Percentiles rank a stretch among this genome's conserved stretches.
phyloP scores from a whole-genome alignment of 768 basidiomycete genomes.

The Tricholoma terreum region DNA sequence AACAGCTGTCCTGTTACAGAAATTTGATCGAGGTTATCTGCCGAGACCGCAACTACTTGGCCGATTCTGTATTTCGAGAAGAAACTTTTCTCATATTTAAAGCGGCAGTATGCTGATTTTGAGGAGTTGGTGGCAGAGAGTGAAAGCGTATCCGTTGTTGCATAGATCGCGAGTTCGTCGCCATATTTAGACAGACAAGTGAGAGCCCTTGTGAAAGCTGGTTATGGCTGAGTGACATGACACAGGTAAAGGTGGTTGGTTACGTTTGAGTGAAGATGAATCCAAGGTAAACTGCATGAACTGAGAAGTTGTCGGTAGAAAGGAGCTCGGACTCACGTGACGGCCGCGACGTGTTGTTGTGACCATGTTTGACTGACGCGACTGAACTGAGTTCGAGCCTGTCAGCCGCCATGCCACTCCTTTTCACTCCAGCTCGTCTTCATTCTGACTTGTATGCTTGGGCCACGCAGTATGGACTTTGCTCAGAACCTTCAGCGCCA shows the following conservation, averaged over 20 bases:
- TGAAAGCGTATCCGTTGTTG: conserved; percentile 55
- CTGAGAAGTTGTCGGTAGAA: not conserved
- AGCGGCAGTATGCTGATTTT: conserved; percentile 77
- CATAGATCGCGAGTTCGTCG: conserved; percentile 73
- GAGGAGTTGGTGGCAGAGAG: conserved; percentile 78
- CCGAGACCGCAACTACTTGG: conserved; percentile 13
- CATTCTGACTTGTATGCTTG: conserved; percentile 8
- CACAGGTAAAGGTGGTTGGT: conserved; percentile 12
- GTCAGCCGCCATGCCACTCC: not conserved
- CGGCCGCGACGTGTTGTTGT: not conserved
- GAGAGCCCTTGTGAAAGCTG: conserved; percentile 74
- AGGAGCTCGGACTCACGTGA: not conserved
- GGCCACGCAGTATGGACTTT: conserved; percentile 16
- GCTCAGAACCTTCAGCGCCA: conserved; percentile 20
- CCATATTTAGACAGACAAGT: conserved; percentile 79
- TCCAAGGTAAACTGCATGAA: conserved; percentile 70
- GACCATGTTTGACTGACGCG: not conserved
- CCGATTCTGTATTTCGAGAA: conserved; percentile 64
- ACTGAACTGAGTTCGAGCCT: not conserved
- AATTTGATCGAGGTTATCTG: conserved; percentile 35
- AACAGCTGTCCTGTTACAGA: conserved; percentile 63
- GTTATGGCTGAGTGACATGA: conserved; percentile 14
- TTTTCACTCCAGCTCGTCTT: not conserved
- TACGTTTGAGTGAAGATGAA: conserved; percentile 52
- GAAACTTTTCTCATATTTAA: conserved; percentile 65